phyloP scores from a whole-genome alignment of 441 rosid genomes.

The Brassica hybrid region DNA sequence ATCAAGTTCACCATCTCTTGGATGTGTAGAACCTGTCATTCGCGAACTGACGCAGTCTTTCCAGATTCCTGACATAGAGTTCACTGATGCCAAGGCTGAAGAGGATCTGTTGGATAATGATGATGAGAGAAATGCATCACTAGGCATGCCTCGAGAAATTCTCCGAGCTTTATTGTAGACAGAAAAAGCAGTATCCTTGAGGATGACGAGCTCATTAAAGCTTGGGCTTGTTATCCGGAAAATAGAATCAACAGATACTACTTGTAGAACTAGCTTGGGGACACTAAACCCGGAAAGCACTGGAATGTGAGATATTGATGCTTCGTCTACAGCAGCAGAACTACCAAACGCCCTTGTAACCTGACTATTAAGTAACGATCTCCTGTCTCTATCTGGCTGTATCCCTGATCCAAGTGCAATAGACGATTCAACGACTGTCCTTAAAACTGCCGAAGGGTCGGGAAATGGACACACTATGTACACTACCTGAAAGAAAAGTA shows the following conservation, averaged over 20 bases:
- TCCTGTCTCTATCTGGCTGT: constrained; percentile 79
- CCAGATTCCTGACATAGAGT: constrained; percentile 84
- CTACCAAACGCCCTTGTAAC: constrained; percentile 88
- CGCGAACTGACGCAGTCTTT: constrained; percentile 91
- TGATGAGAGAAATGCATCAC: constrained; percentile 63
- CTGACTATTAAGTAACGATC: constrained; percentile 71
- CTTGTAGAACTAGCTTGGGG: constrained; percentile 89
- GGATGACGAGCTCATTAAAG: constrained; percentile 82
- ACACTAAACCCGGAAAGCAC: constrained; percentile 90
- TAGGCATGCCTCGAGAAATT: constrained; percentile 77
- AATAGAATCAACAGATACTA: constrained; percentile 94
- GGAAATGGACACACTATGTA: constrained; percentile 99
- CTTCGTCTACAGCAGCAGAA: constrained; percentile 91
- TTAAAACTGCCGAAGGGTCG: constrained; percentile 89
- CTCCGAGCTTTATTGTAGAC: constrained; percentile 97
- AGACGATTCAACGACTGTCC: constrained; percentile 89
- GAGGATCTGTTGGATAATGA: constrained; percentile 76
- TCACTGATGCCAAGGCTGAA: constrained; percentile 63
- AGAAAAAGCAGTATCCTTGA: constrained; percentile 97
- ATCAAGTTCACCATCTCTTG: constrained; percentile 95
- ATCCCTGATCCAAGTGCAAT: constrained; percentile 84
- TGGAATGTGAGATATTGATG: constrained; percentile 81
- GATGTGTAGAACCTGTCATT: constrained; percentile 77
- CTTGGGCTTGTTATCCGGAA: constrained; percentile 94
- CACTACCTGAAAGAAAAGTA: constrained; percentile 67